phyloP scores from a whole-genome alignment of 202 grass and related monocot genomes.

The Zizania palustris region DNA sequence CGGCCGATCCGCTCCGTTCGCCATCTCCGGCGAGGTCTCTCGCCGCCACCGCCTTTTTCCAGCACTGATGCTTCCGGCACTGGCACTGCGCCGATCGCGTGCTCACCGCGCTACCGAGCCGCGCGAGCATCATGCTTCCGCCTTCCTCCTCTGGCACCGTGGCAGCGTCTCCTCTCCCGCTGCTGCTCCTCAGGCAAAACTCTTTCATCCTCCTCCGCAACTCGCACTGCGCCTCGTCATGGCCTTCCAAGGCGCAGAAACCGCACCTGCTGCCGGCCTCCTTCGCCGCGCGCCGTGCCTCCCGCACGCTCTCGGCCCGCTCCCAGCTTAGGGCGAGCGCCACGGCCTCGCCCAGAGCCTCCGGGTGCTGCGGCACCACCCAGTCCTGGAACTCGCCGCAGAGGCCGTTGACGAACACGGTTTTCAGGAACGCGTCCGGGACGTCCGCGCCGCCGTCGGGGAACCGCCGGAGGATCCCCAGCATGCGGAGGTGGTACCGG shows the following conservation, averaged over 20 bases:
- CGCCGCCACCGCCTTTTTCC: constrained; percentile 47
- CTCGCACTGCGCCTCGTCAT: constrained; percentile 58
- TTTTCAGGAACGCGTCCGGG: constrained; percentile 45
- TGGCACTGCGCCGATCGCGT: constrained; percentile 62
- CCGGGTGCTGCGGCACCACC: constrained; percentile 51
- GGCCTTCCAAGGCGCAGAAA: constrained; percentile 54
- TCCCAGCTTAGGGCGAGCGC: constrained; percentile 65
- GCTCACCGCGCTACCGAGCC: constrained; percentile 54
- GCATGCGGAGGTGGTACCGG: constrained; percentile 66
- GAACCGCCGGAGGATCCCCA: constrained; percentile 57
- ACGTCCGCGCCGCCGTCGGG: constrained; percentile 44
- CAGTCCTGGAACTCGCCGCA: constrained; percentile 57
- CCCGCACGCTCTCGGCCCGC: constrained; percentile 54
- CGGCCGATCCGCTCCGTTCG: background rate
- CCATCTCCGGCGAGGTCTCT: constrained; percentile 19
- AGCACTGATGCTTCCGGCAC: constrained; percentile 77
- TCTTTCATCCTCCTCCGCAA: constrained; percentile 57
- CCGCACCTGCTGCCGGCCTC: constrained; percentile 42
- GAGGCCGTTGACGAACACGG: constrained; percentile 64
- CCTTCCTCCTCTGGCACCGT: constrained; percentile 10
- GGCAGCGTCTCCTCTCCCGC: background rate
- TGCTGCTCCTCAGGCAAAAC: constrained; percentile 39
- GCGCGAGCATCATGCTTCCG: constrained; percentile 35
- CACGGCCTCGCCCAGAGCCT: constrained; percentile 52
- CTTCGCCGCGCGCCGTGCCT: constrained; percentile 51